Conservation (phyloP, 2,329 filamentous ascomycete genomes). For the Delphinella strobiligena region DNA sequence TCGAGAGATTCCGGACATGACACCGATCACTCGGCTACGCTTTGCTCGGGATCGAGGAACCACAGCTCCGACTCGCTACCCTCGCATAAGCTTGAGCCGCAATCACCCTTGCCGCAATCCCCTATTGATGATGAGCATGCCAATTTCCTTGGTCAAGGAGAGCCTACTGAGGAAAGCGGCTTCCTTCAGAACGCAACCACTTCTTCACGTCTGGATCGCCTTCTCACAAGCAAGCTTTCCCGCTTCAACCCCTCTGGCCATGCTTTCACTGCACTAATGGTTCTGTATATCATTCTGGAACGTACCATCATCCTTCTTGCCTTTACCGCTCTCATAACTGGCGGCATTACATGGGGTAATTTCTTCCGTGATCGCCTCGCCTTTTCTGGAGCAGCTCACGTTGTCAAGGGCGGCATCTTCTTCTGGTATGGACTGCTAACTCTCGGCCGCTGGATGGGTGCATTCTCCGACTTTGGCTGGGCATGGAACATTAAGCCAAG, state of each 20-base stretch:
- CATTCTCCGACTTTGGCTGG: slow-evolving; percentile 81
- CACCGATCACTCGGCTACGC: slow-evolving; percentile 15
- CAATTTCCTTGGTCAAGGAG: slow-evolving; percentile 35
- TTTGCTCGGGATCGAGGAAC: slow-evolving; percentile 16
- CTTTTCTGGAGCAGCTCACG: slow-evolving; percentile 78
- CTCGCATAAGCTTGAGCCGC: slow-evolving; percentile 7
- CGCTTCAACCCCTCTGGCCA: slow-evolving; percentile 29
- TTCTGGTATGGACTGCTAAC: slow-evolving; percentile 82
- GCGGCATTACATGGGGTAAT: slow-evolving; percentile 61
- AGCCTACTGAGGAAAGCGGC: slow-evolving; percentile 29
- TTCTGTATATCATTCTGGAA: slow-evolving; percentile 56
- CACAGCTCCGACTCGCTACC: slow-evolving; percentile 19
- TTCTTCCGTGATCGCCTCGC: slow-evolving; percentile 60
- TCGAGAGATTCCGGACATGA: slow-evolving; percentile 29
- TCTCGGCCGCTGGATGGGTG: slow-evolving; percentile 73
- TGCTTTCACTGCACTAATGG: slow-evolving; percentile 44
- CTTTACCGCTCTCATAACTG: slow-evolving; percentile 59
- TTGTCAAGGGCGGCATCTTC: slow-evolving; percentile 84
- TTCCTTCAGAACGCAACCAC: slow-evolving; percentile 27
- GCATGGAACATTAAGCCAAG: slow-evolving; percentile 75
- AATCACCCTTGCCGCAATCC: slow-evolving; percentile 1
- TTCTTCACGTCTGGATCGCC: slow-evolving; percentile 13
- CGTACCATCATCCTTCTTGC: slow-evolving; percentile 63
- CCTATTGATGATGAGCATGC: slow-evolving; percentile 16
- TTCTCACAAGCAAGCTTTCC: slow-evolving; percentile 14